A percentile compares a stretch with the other conserved stretches of the same genome.
These are phyloP conservation scores for Cladophialophora exuberans DNA, from an alignment of 2,329 filamentous ascomycete species.

Conservation along the genomic window DNA sequence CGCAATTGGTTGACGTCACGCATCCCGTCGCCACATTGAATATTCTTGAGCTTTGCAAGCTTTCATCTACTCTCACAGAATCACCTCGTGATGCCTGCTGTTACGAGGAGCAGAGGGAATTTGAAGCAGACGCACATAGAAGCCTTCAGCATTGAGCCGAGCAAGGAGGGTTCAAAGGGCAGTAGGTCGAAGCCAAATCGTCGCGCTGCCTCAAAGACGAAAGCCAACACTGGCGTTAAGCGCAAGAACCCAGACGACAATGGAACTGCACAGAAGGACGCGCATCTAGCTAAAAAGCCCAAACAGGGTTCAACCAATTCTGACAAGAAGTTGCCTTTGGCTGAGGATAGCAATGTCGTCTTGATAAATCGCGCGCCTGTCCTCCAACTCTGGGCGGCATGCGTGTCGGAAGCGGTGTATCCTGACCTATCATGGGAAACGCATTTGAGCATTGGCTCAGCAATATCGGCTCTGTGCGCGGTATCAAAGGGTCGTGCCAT, in stretches of 20 bases:
- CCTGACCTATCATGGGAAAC: constrained; percentile 23
- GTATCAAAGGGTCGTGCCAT: constrained; percentile 30
- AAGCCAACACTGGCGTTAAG: background rate
- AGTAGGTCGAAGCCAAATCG: constrained; percentile 1
- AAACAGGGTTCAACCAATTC: constrained; percentile 16
- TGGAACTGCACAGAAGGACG: background rate
- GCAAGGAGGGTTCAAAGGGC: background rate
- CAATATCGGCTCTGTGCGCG: constrained; percentile 28
- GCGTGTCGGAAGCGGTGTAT: constrained; percentile 25
- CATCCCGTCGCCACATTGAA: too few species aligned
- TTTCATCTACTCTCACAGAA: background rate
- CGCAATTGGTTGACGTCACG: too few species aligned
- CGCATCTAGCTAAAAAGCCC: constrained; percentile 5
- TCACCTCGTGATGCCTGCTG: constrained; percentile 11
- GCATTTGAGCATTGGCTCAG: constrained; percentile 24
- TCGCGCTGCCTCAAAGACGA: background rate
- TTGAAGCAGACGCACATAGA: constrained; percentile 20
- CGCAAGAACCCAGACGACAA: background rate
- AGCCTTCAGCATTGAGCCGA: constrained; percentile 8
- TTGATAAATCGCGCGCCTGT: constrained; percentile 31
- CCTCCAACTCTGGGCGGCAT: constrained; percentile 29
- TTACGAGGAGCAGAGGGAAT: constrained; percentile 19
- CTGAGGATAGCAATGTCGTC: constrained; percentile 20
- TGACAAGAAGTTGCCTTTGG: background rate
- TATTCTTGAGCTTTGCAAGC: background rate